Percentiles rank a stretch among this genome's conserved stretches.
Conservation (phyloP, 805 yeast genomes). For the Yamadazyma akitaensis region DNA sequence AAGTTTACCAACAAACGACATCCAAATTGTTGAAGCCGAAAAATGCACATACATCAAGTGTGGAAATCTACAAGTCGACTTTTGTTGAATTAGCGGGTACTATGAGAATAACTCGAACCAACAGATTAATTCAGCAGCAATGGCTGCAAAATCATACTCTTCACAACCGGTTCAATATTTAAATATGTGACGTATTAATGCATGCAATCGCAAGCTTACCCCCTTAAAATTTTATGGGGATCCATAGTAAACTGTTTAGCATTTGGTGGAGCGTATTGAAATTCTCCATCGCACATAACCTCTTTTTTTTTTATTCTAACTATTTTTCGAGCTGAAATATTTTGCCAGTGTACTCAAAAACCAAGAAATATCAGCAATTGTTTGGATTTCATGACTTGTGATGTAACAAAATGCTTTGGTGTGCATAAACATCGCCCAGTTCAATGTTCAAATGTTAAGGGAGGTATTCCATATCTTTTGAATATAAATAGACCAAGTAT, state of each 20-base stretch:
- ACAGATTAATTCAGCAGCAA: too few species aligned
- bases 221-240: not conserved
- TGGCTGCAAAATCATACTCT: too few species aligned
- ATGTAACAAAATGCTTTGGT: not conserved
- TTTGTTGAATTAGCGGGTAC: too few species aligned
- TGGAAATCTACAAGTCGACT: too few species aligned
- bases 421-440: not conserved
- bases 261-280: constrained; percentile 1
- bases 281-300: not conserved
- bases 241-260: constrained; percentile 4
- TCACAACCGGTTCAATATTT: too few species aligned
- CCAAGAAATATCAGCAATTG: not conserved
- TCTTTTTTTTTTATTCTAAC: not conserved
- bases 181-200: not conserved
- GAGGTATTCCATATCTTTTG: not conserved
- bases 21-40: too few species aligned
- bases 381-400: not conserved
- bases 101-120: too few species aligned
- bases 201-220: not conserved
- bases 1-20: too few species aligned
- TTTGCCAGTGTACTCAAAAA: too few species aligned
- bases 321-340: not conserved
- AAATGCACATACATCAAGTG: too few species aligned
- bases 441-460: not conserved
- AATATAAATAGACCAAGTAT: not conserved